Percentiles rank a stretch among this genome's conserved stretches.
phyloP scores from a whole-genome alignment of 129 eudicot species.

The Helichrysum umbraculigerum region DNA sequence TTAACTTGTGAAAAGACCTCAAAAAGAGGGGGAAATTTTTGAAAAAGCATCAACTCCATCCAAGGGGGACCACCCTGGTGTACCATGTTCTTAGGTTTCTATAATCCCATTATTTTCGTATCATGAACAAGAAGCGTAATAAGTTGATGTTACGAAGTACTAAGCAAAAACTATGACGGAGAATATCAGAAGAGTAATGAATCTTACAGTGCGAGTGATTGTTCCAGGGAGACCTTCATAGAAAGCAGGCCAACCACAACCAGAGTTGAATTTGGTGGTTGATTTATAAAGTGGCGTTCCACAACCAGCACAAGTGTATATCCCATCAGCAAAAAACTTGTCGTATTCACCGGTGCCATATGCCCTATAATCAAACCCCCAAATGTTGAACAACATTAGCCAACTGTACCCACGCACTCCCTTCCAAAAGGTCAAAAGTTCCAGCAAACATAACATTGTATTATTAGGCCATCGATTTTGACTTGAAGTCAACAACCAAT shows the following conservation, averaged over 20 bases:
- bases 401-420: too few relatives aligned
- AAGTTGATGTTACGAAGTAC: not conserved
- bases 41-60: not conserved
- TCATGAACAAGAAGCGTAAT: not conserved
- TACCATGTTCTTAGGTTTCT: not conserved
- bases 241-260: slow-evolving; percentile 99
- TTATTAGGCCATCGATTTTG: not conserved
- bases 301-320: slow-evolving; percentile 88
- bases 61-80: not conserved
- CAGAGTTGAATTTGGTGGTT: slow-evolving; percentile 86
- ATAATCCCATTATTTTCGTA: not conserved
- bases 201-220: slow-evolving; percentile 70
- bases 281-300: slow-evolving; percentile 88
- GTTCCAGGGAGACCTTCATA: slow-evolving; percentile 93
- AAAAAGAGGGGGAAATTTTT: too few relatives aligned
- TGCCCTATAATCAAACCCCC: slow-evolving; percentile 36
- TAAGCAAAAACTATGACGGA: not conserved
- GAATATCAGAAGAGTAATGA: not conserved
- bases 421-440: too few relatives aligned
- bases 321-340: slow-evolving; percentile 66
- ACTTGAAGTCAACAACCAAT: too few relatives aligned
- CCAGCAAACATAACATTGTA: too few relatives aligned
- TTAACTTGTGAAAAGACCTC: not conserved
- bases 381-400: not conserved
- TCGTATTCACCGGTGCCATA: slow-evolving; percentile 80